Evolutionary conservation across 345 rosid genomes (phyloP).

Genomic region (Rhodamnia rubescens): DNA sequence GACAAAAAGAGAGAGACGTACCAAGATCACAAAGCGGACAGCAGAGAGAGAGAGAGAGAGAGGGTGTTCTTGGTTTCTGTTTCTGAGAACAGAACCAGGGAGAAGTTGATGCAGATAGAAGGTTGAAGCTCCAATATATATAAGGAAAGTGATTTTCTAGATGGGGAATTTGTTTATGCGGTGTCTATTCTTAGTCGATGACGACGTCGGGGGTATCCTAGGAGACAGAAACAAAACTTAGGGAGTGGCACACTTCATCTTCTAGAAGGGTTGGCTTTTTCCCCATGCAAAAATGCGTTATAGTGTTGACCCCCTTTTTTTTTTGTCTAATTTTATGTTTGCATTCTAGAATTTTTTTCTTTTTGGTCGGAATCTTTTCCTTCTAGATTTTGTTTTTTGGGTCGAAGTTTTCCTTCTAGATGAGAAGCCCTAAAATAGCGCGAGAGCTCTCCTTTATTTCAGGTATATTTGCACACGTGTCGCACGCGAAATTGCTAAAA

Average conservation of each 20-base stretch:
- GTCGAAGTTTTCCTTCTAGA: not conserved
- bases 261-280: not conserved
- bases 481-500: no score
- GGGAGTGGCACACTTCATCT: not conserved
- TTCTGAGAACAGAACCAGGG: not conserved
- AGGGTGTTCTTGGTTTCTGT: not conserved
- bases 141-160: not conserved
- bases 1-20: not conserved
- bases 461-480: no score
- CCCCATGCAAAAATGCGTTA: no score
- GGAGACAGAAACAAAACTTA: not conserved
- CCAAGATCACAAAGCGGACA: not conserved
- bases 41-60: not conserved
- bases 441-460: not conserved
- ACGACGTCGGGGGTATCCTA: not conserved
- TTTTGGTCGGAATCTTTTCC: no score
- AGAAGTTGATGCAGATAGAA: not conserved
- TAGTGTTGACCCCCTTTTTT: no score
- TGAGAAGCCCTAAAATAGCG: not conserved
- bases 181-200: not conserved
- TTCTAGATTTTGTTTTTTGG: no score
- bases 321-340: not conserved
- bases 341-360: no score
- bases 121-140: not conserved
- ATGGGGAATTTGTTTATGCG: not conserved